Evolutionary conservation across 345 rosid species (phyloP).

Genomic region (Sonneratia alba): DNA sequence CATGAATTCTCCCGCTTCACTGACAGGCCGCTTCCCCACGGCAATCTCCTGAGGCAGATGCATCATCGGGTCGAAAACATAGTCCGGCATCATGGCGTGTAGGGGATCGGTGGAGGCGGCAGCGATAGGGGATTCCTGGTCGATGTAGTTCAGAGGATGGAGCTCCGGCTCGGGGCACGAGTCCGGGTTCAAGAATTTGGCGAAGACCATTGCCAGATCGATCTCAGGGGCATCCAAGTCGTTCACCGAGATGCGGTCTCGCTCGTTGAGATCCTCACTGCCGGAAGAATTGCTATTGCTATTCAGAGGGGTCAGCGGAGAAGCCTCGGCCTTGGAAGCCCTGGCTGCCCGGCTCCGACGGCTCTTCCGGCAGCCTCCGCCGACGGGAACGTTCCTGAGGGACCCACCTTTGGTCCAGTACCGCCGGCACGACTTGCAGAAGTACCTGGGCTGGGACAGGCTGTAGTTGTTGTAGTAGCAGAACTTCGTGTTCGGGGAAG

Average conservation of each 20-base stretch:
- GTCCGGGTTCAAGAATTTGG: conserved; percentile 45
- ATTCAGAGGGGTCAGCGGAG: not conserved
- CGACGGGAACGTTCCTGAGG: too few species aligned
- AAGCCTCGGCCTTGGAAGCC: not conserved
- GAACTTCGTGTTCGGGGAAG: conserved; percentile 53
- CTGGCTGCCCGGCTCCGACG: conserved; percentile 18
- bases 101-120: not conserved
- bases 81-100: not conserved
- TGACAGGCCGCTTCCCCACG: not conserved
- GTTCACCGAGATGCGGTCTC: conserved; percentile 9
- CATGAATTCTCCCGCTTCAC: not conserved
- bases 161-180: conserved; percentile 1
- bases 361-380: too few species aligned
- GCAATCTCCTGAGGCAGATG: not conserved
- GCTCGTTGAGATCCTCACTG: conserved; percentile 1
- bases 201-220: conserved; percentile 65
- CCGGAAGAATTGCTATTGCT: not conserved
- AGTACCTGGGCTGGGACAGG: too few species aligned
- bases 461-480: too few species aligned
- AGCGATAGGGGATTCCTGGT: not conserved
- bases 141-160: not conserved
- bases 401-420: too few species aligned
- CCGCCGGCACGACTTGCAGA: too few species aligned
- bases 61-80: not conserved
- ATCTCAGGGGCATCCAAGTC: conserved; percentile 25